Evolutionary conservation across 192 early-diverging fungal species (phyloP), one percentile per base, ranked within the genome.

Genomic region (Lunasporangiospora selenospora): DNA sequence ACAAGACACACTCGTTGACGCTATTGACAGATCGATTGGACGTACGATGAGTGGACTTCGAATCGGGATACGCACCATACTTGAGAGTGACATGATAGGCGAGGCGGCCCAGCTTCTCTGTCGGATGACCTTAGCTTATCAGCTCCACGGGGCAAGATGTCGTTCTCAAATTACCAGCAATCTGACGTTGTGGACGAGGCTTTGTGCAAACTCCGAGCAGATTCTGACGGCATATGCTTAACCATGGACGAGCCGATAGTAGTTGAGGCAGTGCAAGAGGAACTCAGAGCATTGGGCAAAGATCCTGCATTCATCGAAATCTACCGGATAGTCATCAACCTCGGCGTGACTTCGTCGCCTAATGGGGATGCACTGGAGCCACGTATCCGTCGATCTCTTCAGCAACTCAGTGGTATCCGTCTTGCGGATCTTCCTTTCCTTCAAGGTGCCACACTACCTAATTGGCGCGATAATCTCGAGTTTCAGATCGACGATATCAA

Each of bases 401-500:
- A 40, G 39, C 39, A n/a, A 11, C n/a, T 40, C n/a, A 40, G n/a
- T 40, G 39, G 39, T n/a, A 40, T 13, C 11, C 12, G 11, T 40
- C 39, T 40, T 40, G 39, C n/a, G 39, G 39, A 40, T 40, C 39
- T 40, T 44, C 2, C 42, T 2, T 44, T 44, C 11, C 2, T 44
- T 44, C 18, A 44, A 44, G 42, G 2, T 44, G 2, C 24, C 24
- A 44, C 11, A 44, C 24, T 44, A 2, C 42, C 42, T 43, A 43
- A n/a, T 21, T 43, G 24, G 42, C 24, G 42, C 8, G 24, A 44
- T 6, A 23, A 23, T 2, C 42, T 44, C 24, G 24, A 44, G 42
- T 23, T 44, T 44, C 42, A 44, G 24, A 44, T 44, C 24, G 42
- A 44, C 40, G 53, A 55, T 11, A 41, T 55, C 40, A 55, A 55